Percentiles rank a stretch among this genome's conserved stretches.
These are phyloP conservation scores for Gracilaria gracilis DNA, from an alignment of 23 red algal genomes.

Conservation along the genomic window DNA sequence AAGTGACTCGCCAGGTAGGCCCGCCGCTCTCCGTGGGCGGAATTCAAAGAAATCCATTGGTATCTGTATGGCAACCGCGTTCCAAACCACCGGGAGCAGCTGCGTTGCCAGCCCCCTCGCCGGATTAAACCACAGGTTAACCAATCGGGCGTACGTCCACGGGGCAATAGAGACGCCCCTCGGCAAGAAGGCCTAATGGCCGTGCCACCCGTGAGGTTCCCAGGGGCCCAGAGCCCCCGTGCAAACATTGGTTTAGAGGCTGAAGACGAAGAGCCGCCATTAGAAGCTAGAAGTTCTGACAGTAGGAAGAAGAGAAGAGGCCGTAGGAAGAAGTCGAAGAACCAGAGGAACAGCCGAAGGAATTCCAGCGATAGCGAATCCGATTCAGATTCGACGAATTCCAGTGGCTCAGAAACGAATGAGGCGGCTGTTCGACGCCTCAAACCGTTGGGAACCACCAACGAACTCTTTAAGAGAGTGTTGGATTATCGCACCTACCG, in stretches of 20 bases:
- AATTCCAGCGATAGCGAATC: conserved; percentile 11
- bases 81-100: not conserved
- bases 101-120: not conserved
- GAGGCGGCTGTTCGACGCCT: not conserved
- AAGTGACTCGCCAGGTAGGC: not conserved
- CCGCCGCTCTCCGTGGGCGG: not conserved
- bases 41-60: not conserved
- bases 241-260: not conserved
- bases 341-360: conserved; percentile 11
- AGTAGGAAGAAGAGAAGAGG: conserved; percentile 1
- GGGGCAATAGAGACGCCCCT: not conserved
- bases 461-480: not conserved
- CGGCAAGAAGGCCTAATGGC: not conserved
- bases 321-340: conserved; percentile 13
- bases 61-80: not conserved
- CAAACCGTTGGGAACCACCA: not conserved
- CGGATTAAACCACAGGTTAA: not conserved
- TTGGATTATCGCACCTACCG: not conserved
- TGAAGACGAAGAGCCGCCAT: conserved; percentile 15
- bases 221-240: no score
- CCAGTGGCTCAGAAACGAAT: not conserved
- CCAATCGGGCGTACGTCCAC: not conserved
- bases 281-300: not conserved
- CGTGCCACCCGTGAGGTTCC: not conserved
- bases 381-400: conserved; percentile 2